Evolutionary conservation across 2,329 filamentous ascomycete species (phyloP), one percentile per base, ranked within the genome.

Genomic region (Dactylellina parvicollis): DNA sequence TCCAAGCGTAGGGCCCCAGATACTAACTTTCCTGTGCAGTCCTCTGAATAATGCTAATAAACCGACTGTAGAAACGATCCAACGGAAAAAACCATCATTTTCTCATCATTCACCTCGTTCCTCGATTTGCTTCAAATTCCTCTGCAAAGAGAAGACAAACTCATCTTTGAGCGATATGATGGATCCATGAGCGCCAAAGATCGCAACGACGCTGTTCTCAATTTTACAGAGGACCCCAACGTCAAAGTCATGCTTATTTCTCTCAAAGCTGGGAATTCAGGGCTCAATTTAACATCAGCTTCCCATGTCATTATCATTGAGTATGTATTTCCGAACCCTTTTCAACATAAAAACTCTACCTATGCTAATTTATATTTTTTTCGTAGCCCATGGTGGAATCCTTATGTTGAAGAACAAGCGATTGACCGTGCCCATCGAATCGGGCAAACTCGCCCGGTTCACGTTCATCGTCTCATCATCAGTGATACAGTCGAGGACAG

Each of bases 391-490:
- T 73, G 69, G 69, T 73, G 69, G 69, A 97, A 96, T 75, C 93
- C 92, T 0, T 96, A 90, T 79, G 90, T 96, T 52, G 93, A 96
- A 81, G 92, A 92, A 81, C 93, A 97, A 81, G 93, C 93, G 2
- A 89, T 96, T 55, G 93, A 96, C 79, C 90, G 93, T 20, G 91
- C 92, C 1, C 90, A 96, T 80, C 90, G 93, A 8, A 93, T 96
- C 76, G 92, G 92, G 0, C 93, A 97, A 81, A 82, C 84, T 76
- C 85, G 85, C 2, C 83, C 88, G 5, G 93, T 96, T 3, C 85
- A 88, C 62, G 89, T 97, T 0, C 92, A 96, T 79, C 89, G 92
- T 2, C 86, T 96, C 22, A 82, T 96, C 2, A 87, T 94, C 5
- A 80, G 88, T 76, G 85, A 87, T 4, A 96, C 93, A 0, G 90